phyloP scores from a whole-genome alignment of 2,329 filamentous ascomycete genomes.

The Xylaria sp. region DNA sequence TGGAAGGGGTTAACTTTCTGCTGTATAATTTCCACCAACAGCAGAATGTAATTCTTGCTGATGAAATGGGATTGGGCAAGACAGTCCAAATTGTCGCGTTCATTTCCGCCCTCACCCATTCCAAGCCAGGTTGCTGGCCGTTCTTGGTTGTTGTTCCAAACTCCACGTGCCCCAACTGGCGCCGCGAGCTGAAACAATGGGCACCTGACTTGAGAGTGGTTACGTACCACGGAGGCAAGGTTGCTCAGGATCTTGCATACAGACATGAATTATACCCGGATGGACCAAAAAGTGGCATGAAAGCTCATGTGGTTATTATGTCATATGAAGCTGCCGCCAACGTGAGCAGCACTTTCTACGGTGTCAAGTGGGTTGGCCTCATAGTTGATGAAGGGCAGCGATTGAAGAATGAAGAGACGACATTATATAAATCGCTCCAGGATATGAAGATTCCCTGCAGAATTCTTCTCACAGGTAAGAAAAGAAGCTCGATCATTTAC shows the following conservation, averaged over 20 bases:
- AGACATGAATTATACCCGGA: constrained; percentile 86
- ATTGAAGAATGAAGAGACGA: constrained; percentile 89
- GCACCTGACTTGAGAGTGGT: constrained; percentile 86
- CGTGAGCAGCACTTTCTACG: constrained; percentile 73
- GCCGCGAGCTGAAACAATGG: constrained; percentile 95
- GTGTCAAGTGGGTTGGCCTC: constrained; percentile 84
- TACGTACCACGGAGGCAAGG: constrained; percentile 86
- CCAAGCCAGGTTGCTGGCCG: constrained; percentile 81
- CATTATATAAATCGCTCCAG: constrained; percentile 79
- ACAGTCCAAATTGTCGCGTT: constrained; percentile 92
- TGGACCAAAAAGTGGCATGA: constrained; percentile 73
- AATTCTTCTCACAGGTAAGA: constrained; percentile 78
- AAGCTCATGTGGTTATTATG: constrained; percentile 91
- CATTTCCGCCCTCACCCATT: constrained; percentile 77
- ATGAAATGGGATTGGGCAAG: constrained; percentile 98
- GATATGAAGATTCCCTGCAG: constrained; percentile 83
- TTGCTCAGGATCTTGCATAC: constrained; percentile 79
- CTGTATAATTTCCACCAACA: constrained; percentile 87
- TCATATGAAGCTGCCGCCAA: constrained; percentile 92
- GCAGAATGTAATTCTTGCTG: constrained; percentile 89
- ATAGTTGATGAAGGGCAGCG: constrained; percentile 96
- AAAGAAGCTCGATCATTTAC: neutral
- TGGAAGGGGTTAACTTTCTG: constrained; percentile 95
- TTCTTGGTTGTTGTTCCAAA: constrained; percentile 95
- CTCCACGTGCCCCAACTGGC: constrained; percentile 97